Evolutionary conservation across 139 green algal species (phyloP).

Genomic region (Tetradesmus obliquus): DNA sequence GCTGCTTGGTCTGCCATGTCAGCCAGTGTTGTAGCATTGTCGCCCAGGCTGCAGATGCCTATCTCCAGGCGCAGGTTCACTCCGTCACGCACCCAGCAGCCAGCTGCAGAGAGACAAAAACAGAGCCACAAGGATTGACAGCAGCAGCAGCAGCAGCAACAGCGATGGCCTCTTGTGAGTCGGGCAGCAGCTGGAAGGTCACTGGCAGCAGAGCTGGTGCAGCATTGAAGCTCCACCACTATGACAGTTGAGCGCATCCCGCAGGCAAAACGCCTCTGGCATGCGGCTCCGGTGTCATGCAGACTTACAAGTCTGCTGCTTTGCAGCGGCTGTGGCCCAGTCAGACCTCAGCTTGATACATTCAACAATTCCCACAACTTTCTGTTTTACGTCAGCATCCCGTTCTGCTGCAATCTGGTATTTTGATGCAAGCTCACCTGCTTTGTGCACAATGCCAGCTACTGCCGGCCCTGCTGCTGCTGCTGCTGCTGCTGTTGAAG

Average conservation of each 20-base stretch:
- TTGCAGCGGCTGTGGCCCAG: too few relatives aligned
- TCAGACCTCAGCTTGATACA: too few relatives aligned
- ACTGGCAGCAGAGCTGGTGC: not conserved
- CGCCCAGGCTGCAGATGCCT: slow-evolving; percentile 65
- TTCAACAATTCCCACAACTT: too few relatives aligned
- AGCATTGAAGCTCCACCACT: not conserved
- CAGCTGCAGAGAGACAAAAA: not conserved
- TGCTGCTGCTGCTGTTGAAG: not conserved
- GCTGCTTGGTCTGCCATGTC: not conserved
- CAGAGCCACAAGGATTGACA: not conserved
- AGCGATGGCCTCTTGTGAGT: not conserved
- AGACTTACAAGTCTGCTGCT: too few relatives aligned
- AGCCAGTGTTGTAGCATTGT: not conserved
- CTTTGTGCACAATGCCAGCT: not conserved
- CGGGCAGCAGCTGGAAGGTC: not conserved
- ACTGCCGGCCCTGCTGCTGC: slow-evolving; percentile 11
- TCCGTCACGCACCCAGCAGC: slow-evolving; percentile 38
- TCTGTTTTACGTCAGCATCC: too few relatives aligned
- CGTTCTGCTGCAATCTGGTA: not conserved
- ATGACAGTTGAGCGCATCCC: too few relatives aligned
- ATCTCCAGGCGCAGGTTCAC: slow-evolving; percentile 77
- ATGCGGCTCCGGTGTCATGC: too few relatives aligned
- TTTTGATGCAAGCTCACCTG: not conserved
- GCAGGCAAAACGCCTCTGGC: too few relatives aligned
- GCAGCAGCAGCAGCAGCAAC: not conserved